A percentile compares a stretch with the other conserved stretches of the same genome.
These are phyloP conservation scores for Nakazawaea molendinolei DNA, from an alignment of 805 yeast genomes.

Conservation along the genomic window DNA sequence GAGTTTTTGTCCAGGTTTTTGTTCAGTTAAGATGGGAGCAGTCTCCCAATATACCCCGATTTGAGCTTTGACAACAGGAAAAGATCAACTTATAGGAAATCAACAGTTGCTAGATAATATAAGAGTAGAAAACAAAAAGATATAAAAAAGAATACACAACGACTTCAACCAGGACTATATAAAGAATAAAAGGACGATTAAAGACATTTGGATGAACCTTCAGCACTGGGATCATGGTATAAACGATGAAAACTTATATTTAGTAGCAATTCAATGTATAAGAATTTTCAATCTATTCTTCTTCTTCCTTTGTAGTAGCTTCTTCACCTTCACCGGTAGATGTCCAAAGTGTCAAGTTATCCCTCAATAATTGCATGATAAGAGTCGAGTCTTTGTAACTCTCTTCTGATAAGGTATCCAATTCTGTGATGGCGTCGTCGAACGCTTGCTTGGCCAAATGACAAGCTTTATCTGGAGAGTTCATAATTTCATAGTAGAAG, in stretches of 20 bases:
- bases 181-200: conserved; percentile 10
- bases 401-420: conserved; percentile 96
- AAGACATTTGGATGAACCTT: conserved; percentile 6
- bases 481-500: conserved; percentile 95
- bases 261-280: conserved; percentile 5
- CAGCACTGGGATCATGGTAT: conserved; percentile 12
- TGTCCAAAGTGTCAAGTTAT: conserved; percentile 97
- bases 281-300: conserved; percentile 20
- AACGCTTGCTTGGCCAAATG: conserved; percentile 98
- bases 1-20: no score
- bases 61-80: no score
- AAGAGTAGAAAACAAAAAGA: conserved; percentile 3
- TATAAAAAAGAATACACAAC: conserved; percentile 9
- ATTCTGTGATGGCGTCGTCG: conserved; percentile 98
- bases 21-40: no score
- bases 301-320: conserved; percentile 24
- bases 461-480: conserved; percentile 98
- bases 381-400: conserved; percentile 97
- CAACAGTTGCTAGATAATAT: background rate
- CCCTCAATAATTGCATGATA: conserved; percentile 98
- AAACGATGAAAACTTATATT: conserved; percentile 17
- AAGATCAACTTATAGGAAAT: background rate
- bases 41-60: no score
- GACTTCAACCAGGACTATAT: conserved; percentile 8
- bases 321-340: conserved; percentile 62